A percentile compares a stretch with the other conserved stretches of the same genome.
phyloP scores from a whole-genome alignment of 2,329 filamentous ascomycete species.

The Aotearoamyces nothofagi region DNA sequence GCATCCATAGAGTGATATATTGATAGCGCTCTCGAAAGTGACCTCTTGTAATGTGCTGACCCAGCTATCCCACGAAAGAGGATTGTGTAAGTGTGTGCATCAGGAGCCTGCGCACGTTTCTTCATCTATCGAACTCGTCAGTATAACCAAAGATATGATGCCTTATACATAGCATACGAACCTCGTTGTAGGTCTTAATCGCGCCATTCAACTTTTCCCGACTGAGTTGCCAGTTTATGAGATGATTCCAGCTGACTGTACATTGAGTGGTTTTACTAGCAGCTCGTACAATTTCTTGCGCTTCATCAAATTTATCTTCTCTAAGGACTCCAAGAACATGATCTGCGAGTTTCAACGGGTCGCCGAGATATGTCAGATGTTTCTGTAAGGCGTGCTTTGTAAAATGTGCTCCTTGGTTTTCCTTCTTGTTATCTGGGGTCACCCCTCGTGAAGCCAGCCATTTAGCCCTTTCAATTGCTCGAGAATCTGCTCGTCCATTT shows the following conservation, averaged over 20 bases:
- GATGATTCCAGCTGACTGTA: conserved; percentile 74
- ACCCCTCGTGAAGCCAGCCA: background rate
- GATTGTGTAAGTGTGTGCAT: conserved; percentile 69
- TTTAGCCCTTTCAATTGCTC: too few relatives aligned
- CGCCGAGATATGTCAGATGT: conserved; percentile 22
- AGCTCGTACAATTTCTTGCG: conserved; percentile 49
- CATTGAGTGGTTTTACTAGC: conserved; percentile 52
- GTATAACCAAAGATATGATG: conserved; percentile 1
- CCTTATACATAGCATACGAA: conserved; percentile 21
- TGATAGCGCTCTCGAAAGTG: conserved; percentile 52
- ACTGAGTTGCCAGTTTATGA: conserved; percentile 58
- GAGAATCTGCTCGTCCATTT: too few relatives aligned
- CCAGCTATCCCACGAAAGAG: conserved; percentile 62
- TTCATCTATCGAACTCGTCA: conserved; percentile 56
- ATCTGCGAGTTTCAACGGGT: conserved; percentile 58
- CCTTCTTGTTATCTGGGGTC: background rate
- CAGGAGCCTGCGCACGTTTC: conserved; percentile 70
- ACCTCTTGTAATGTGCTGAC: conserved; percentile 39
- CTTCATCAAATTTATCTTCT: conserved; percentile 47
- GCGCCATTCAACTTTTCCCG: conserved; percentile 45
- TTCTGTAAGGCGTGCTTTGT: conserved; percentile 6
- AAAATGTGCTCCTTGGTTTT: too few relatives aligned
- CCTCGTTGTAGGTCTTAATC: conserved; percentile 80
- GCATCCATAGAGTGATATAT: conserved; percentile 64
- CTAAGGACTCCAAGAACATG: conserved; percentile 47